A percentile compares a stretch with the other conserved stretches of the same genome.
phyloP scores from a whole-genome alignment of 345 rosid species.

The Zanthoxylum bungeanum region DNA sequence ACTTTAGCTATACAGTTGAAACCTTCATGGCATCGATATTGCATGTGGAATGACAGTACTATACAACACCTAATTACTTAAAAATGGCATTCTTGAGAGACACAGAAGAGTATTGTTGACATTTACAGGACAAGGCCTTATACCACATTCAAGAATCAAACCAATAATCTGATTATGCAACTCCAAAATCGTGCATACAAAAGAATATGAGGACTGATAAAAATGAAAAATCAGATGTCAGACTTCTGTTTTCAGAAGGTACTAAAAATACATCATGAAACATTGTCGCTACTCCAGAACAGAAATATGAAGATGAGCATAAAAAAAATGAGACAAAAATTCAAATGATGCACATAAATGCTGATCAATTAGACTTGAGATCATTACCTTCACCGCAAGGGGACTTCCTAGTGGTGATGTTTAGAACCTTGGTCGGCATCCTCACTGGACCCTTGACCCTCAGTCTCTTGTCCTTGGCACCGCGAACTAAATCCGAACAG shows the following conservation, averaged over 20 bases:
- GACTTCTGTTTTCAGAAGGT: too few relatives aligned
- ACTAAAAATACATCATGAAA: too few relatives aligned
- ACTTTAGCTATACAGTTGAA: not conserved
- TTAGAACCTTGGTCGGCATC: slow-evolving; percentile 57
- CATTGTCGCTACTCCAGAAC: too few relatives aligned
- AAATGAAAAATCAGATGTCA: not conserved
- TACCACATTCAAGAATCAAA: not conserved
- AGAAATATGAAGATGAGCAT: not conserved
- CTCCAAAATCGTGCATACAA: not conserved
- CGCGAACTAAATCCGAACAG: slow-evolving; percentile 54
- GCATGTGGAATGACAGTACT: not conserved
- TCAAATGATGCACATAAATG: not conserved
- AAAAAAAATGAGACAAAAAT: not conserved
- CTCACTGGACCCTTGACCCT: slow-evolving; percentile 63
- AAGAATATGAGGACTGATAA: not conserved
- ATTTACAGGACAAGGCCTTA: not conserved
- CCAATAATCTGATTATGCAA: not conserved
- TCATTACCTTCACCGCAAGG: slow-evolving; percentile 65
- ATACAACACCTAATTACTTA: not conserved
- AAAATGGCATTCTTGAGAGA: not conserved
- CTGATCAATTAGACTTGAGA: not conserved
- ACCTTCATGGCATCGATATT: not conserved
- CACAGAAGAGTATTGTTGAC: too few relatives aligned
- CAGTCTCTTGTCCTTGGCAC: slow-evolving; percentile 56
- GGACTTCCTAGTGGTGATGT: slow-evolving; percentile 55